A percentile compares a stretch with the other conserved stretches of the same genome.
phyloP scores from a whole-genome alignment of 192 early-diverging fungal genomes.

The Coemansia sp. region DNA sequence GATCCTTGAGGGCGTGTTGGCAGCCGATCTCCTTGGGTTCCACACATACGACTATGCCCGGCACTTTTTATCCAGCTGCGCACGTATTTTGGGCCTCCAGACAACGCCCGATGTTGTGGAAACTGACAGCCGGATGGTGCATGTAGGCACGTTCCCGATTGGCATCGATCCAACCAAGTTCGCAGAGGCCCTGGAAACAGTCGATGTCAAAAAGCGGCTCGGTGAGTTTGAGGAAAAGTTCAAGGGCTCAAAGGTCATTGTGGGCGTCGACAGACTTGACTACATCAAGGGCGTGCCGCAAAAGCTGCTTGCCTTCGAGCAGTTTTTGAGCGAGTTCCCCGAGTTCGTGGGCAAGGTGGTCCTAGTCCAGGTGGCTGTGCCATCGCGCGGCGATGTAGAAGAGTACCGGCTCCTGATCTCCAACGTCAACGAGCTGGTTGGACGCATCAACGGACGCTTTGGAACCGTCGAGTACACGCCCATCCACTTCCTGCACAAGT shows the following conservation, averaged over 20 bases:
- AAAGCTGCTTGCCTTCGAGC: slow-evolving; percentile 95
- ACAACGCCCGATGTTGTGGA: slow-evolving; percentile 94
- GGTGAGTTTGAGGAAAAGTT: slow-evolving; percentile 79
- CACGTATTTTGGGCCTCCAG: slow-evolving; percentile 90
- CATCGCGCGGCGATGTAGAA: slow-evolving; percentile 96
- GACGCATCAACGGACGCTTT: slow-evolving; percentile 95
- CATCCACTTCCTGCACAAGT: slow-evolving; percentile 98
- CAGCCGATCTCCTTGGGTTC: slow-evolving; percentile 94
- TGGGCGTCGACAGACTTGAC: slow-evolving; percentile 97
- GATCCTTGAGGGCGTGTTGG: slow-evolving; percentile 90
- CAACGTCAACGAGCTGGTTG: slow-evolving; percentile 96
- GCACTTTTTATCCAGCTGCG: slow-evolving; percentile 96
- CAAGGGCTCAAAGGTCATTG: slow-evolving; percentile 82
- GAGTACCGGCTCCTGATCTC: slow-evolving; percentile 95
- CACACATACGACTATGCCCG: slow-evolving; percentile 99
- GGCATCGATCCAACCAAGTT: slow-evolving; percentile 98
- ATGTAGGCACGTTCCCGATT: slow-evolving; percentile 98
- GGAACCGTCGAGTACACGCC: slow-evolving; percentile 95
- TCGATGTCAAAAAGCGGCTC: slow-evolving; percentile 73
- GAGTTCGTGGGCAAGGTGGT: slow-evolving; percentile 94
- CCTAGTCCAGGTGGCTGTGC: slow-evolving; percentile 96
- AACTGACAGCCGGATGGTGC: slow-evolving; percentile 87
- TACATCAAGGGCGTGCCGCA: slow-evolving; percentile 99
- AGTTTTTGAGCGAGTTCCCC: slow-evolving; percentile 83
- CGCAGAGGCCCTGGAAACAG: slow-evolving; percentile 74